Percentiles rank a stretch among this genome's conserved stretches.
phyloP scores from a whole-genome alignment of 2,329 filamentous ascomycete species.

The Fusarium sp. region DNA sequence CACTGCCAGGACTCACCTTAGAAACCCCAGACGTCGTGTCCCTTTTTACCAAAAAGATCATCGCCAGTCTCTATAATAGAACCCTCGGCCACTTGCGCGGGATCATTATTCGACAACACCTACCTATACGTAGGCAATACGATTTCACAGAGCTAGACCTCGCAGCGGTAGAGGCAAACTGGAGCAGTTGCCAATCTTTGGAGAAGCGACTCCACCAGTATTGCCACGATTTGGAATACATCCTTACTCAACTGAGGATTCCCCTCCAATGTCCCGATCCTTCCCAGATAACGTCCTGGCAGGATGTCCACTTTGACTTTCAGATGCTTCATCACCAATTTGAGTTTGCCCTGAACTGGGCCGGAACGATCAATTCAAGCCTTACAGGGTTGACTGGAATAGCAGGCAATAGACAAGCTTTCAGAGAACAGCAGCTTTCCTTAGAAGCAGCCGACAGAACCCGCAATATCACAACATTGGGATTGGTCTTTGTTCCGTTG shows the following conservation, averaged over 20 bases:
- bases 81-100: conserved; percentile 1
- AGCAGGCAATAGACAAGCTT: conserved; percentile 4
- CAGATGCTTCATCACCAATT: conserved; percentile 5
- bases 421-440: conserved; percentile 8
- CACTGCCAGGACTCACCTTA: not conserved
- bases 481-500: not conserved
- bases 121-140: not conserved
- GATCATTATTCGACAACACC: not conserved
- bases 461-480: not conserved
- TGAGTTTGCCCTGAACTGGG: not conserved
- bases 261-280: not conserved
- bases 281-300: not conserved
- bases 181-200: conserved; percentile 7
- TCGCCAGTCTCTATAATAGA: not conserved
- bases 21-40: not conserved
- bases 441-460: not conserved
- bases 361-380: not conserved
- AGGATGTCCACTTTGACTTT: not conserved
- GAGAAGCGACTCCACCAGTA: conserved; percentile 1
- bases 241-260: not conserved
- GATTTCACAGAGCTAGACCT: not conserved
- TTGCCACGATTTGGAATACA: conserved; percentile 1
- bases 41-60: not conserved
- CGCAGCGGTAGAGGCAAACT: conserved; percentile 6
- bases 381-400: conserved; percentile 1